Evolutionary conservation across 441 rosid species (phyloP).

Genomic region (Erodium trifolium): DNA sequence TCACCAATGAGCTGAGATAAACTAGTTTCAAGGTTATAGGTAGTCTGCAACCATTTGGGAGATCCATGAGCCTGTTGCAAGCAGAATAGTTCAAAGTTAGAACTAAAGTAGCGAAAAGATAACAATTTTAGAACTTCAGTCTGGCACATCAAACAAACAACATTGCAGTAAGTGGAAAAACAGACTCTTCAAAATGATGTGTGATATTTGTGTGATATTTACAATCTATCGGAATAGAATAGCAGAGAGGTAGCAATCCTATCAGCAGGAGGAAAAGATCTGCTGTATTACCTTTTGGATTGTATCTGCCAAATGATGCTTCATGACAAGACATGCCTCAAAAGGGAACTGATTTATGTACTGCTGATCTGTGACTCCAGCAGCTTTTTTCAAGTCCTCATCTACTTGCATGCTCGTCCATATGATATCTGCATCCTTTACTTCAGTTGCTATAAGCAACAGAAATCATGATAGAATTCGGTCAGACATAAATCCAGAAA

Average conservation of each 20-base stretch:
- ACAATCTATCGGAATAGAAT: neutral
- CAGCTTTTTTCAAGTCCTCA: slow-evolving; percentile 57
- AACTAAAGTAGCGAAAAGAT: slow-evolving; percentile 8
- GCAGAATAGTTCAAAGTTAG: slow-evolving; percentile 21
- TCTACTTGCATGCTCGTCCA: slow-evolving; percentile 90
- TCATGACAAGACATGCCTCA: slow-evolving; percentile 94
- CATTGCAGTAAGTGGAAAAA: neutral
- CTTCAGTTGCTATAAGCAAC: slow-evolving; percentile 50
- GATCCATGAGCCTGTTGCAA: slow-evolving; percentile 60
- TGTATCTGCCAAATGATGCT: slow-evolving; percentile 94
- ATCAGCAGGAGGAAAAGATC: slow-evolving; percentile 13
- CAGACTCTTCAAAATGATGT: too few species aligned
- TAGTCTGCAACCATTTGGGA: slow-evolving; percentile 82
- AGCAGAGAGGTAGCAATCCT: neutral
- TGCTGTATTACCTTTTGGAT: slow-evolving; percentile 52
- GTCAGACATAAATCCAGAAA: slow-evolving; percentile 5
- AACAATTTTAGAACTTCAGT: neutral
- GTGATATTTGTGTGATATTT: too few species aligned
- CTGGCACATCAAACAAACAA: neutral
- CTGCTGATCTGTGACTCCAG: slow-evolving; percentile 70
- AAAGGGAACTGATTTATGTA: slow-evolving; percentile 80
- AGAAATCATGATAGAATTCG: slow-evolving; percentile 7
- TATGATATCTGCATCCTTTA: slow-evolving; percentile 75
- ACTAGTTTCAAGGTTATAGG: slow-evolving; percentile 76
- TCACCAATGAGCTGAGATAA: slow-evolving; percentile 76